These are phyloP conservation scores for Lumnitzera littorea DNA, from an alignment of 345 rosid species.

Conservation along the genomic window DNA sequence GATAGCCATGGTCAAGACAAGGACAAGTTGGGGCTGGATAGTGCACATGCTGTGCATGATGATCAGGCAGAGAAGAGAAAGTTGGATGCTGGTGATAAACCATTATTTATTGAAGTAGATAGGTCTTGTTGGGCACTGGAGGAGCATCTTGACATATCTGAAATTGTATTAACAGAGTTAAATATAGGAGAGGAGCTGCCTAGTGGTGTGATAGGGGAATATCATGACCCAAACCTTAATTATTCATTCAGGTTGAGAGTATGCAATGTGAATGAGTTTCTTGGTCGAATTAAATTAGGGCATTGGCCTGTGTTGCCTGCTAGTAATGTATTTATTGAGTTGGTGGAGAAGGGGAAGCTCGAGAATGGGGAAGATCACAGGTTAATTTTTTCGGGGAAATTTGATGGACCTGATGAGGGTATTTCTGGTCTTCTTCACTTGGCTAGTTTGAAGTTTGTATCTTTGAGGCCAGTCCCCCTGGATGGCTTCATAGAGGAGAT, in stretches of 20 bases:
- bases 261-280: slow-evolving; percentile 34
- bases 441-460: slow-evolving; percentile 52
- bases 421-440: slow-evolving; percentile 79
- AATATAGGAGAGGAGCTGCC: slow-evolving; percentile 31
- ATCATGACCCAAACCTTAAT: slow-evolving; percentile 26
- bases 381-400: slow-evolving; percentile 56
- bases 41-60: slow-evolving; percentile 11
- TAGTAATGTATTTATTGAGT: slow-evolving; percentile 51
- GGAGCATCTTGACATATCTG: slow-evolving; percentile 74
- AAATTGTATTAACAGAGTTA: slow-evolving; percentile 54
- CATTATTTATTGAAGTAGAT: slow-evolving; percentile 52
- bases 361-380: slow-evolving; percentile 23
- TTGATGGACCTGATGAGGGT: slow-evolving; percentile 86
- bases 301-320: slow-evolving; percentile 79
- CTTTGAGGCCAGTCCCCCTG: slow-evolving; percentile 51
- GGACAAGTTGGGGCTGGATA: slow-evolving; percentile 15
- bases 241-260: slow-evolving; percentile 61
- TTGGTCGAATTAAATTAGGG: slow-evolving; percentile 73
- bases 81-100: slow-evolving; percentile 20
- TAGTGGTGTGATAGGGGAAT: slow-evolving; percentile 27
- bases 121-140: slow-evolving; percentile 31
- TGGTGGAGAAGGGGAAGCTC: slow-evolving; percentile 27
- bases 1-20: slow-evolving; percentile 18
- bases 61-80: slow-evolving; percentile 12
- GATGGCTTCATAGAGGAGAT: slow-evolving; percentile 23